Percentiles rank a stretch among this genome's conserved stretches.
Conservation (phyloP, 306 rosid genomes). For the Pterocarpus santalinus region DNA sequence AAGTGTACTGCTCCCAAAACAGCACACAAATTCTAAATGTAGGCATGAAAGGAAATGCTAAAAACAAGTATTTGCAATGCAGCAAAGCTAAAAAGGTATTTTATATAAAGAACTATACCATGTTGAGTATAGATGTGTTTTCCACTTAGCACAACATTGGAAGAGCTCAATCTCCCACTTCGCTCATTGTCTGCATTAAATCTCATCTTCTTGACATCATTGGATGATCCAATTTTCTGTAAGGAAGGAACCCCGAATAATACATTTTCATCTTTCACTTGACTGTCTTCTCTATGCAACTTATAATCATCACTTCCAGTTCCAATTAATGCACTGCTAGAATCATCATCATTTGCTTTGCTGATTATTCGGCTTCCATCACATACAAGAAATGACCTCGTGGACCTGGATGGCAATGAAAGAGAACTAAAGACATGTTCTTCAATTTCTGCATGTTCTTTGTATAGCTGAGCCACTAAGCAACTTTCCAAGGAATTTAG, state of each 20-base stretch:
- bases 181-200: conserved; percentile 45
- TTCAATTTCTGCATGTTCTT: conserved; percentile 59
- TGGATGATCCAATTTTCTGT: conserved; percentile 47
- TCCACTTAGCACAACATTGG: conserved; percentile 42
- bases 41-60: neutral
- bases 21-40: neutral
- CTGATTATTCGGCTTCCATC: conserved; percentile 63
- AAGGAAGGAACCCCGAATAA: conserved; percentile 54
- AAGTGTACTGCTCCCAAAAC: conserved; percentile 1
- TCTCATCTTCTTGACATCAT: conserved; percentile 51
- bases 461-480: conserved; percentile 78
- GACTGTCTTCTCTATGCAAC: conserved; percentile 42
- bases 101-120: conserved; percentile 38
- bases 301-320: conserved; percentile 41
- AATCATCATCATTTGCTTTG: conserved; percentile 44
- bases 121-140: conserved; percentile 52
- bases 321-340: conserved; percentile 44
- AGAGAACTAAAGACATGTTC: conserved; percentile 51
- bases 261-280: conserved; percentile 49
- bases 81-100: conserved; percentile 31
- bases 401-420: conserved; percentile 52
- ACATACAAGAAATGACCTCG: conserved; percentile 58
- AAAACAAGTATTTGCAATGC: conserved; percentile 8
- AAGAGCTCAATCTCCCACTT: conserved; percentile 51
- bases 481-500: conserved; percentile 79